Base-by-base conservation (phyloP, 805 yeast species). In the Blastobotrys muscicola region DNA sequence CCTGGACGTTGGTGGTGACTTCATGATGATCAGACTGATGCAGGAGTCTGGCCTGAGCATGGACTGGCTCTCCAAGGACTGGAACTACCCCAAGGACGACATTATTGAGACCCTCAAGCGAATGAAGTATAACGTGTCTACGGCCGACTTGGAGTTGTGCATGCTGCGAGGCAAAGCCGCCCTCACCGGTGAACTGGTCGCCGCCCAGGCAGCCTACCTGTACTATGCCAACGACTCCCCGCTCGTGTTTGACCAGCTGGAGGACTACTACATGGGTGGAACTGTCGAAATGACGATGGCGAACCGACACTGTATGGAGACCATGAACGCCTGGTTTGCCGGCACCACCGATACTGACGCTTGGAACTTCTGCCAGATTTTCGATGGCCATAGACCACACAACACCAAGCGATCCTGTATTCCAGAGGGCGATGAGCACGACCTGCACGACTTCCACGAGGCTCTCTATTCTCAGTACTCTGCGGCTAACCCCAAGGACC, bases 1-100 rank as follows among this genome's bases (percentile, higher is more conserved):
- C 38, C 53, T 79, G 11, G 86, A 81, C 51, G 67, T 78, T 0
- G 80, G 81, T 20, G 86, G 83, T 2, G 87, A 81, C 53, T 70
- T 80, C 54, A 52, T 80, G 7, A 54, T 67, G 4, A 50, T 80
- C 48, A 49, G 67, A 11, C 66, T 68, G 37, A 56, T 71, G 42
- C 51, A 66, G 9, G 48, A 54, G 14, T 59, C 65, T 39, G 48
- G 60, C 4, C 48, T 55, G 3, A 51, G 53, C 32, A 43, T 51
- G 7, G 47, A 33, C 14, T 63, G 66, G 66, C 45, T 60, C 9
- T 16, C 11, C 29, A 26, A 26, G 11, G 38, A 45, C 8, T 64
- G 67, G 55, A 54, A 58, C 2, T 56, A 65, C 39, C 80, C 83
- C 0, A 48, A 49, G 1, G 57, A 59, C 2, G 78, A 72, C 39